Base-by-base conservation (phyloP, 352 stramenopile species). In the Phytopythium kandeliae region DNA sequence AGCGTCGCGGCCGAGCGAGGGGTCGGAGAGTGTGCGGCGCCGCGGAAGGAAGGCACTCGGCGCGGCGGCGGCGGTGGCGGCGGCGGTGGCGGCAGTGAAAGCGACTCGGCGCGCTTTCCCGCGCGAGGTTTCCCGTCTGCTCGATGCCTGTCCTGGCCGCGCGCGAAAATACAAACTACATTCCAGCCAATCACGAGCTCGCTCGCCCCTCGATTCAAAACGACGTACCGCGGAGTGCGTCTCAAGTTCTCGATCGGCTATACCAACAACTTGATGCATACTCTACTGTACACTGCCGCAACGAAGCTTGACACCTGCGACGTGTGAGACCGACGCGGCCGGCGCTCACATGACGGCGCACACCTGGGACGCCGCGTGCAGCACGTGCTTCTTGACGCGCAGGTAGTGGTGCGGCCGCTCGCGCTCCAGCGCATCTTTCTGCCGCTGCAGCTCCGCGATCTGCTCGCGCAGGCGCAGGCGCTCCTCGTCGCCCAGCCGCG, bases 341-440 rank as follows among this genome's bases (percentile, higher is more conserved):
- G 35, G 1, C 10, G n/a, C 46, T 76, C 46, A 92, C 75, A 89
- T 89, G 38, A 92, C 11, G 8, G 5, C 41, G 51, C 81, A 92
- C 28, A 89, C 74, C 33, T 87, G 58, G 0, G 78, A 89, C 16
- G 70, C 71, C 47, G 67, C 62, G 37, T 60, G 60, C 53, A 71
- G 26, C 15, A 82, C 67, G 51, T 84, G 74, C 49, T 78, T 69
- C 63, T 92, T 92, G 24, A 82, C 61, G 37, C 82, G 59, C 50
- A 92, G 67, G 47, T 92, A 92, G 56, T 89, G 69, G 37, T 80
- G 48, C 15, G 80, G 80, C 1, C 78, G 71, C 51, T 92, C 80
- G 25, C 64, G 61, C 49, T 85, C 60, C 13, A 92, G 63, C 19
- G 53, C 49, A 4, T 70, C 63, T 57, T 92, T 92, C 37, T 87